These are phyloP conservation scores for Jamesozyma spencerorum DNA, from an alignment of 805 yeast genomes.

Conservation along the genomic window DNA sequence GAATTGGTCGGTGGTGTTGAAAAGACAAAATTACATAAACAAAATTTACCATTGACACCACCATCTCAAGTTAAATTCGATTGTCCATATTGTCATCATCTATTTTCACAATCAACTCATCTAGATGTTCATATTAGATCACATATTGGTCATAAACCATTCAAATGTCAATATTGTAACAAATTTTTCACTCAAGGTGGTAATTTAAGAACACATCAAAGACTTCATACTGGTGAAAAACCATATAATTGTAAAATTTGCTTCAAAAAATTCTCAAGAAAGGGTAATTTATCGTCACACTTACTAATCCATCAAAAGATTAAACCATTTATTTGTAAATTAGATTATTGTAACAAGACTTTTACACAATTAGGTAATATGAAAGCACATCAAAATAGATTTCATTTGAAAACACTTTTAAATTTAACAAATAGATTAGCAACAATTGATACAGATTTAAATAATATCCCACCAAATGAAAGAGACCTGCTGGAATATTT, in stretches of 20 bases:
- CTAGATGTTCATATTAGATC: conserved; percentile 81
- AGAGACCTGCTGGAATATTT: conserved; percentile 66
- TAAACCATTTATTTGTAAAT: conserved; percentile 69
- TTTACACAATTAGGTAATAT: conserved; percentile 89
- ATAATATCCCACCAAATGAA: conserved; percentile 50
- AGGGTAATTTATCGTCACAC: conserved; percentile 89
- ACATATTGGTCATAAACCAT: conserved; percentile 82
- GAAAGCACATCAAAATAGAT: conserved; percentile 88
- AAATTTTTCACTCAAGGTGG: conserved; percentile 88
- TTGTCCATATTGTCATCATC: conserved; percentile 70
- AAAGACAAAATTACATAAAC: conserved; percentile 36
- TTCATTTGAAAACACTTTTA: conserved; percentile 66
- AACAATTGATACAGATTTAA: conserved; percentile 43
- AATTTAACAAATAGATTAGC: conserved; percentile 60
- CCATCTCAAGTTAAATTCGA: conserved; percentile 40
- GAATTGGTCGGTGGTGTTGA: conserved; percentile 76
- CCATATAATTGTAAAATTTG: conserved; percentile 79
- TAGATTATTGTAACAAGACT: conserved; percentile 73
- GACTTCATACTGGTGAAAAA: conserved; percentile 86
- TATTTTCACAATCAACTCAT: conserved; percentile 84
- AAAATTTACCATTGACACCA: neutral
- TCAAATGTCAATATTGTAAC: conserved; percentile 66
- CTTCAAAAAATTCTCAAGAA: conserved; percentile 69
- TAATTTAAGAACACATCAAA: conserved; percentile 71
- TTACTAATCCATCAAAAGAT: conserved; percentile 68